These are phyloP conservation scores for Oryza meyeriana DNA, from an alignment of 176 grass and related monocot species.

Conservation along the genomic window DNA sequence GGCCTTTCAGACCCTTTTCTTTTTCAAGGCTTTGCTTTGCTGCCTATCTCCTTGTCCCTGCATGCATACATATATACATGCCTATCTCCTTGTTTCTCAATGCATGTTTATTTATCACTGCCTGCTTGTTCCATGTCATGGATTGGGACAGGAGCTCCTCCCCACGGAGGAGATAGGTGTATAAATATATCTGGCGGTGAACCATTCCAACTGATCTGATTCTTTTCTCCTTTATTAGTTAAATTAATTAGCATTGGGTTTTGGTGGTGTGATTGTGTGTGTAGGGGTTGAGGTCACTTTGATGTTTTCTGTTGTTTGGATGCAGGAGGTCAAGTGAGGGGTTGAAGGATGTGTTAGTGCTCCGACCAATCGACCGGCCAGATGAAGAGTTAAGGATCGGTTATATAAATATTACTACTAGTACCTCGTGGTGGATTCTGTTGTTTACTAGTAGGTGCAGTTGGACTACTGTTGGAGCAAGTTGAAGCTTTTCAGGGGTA, in stretches of 20 bases:
- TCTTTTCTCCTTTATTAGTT: no score
- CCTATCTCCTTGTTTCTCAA: slow-evolving; percentile 14
- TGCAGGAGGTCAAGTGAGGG: not conserved
- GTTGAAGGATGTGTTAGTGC: slow-evolving; percentile 22
- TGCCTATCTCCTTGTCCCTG: slow-evolving; percentile 22
- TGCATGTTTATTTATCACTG: slow-evolving; percentile 37
- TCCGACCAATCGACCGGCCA: slow-evolving; percentile 36
- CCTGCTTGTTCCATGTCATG: not conserved
- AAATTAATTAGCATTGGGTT: not conserved
- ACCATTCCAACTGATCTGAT: slow-evolving; percentile 41
- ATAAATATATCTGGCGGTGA: slow-evolving; percentile 20
- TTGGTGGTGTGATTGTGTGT: slow-evolving; percentile 25
- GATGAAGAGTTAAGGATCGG: slow-evolving; percentile 41
- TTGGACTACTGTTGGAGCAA: slow-evolving; percentile 40
- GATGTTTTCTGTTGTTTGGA: slow-evolving; percentile 53
- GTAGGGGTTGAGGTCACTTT: slow-evolving; percentile 39
- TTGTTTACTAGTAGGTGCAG: slow-evolving; percentile 33
- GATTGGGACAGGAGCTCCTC: not conserved
- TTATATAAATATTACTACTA: slow-evolving; percentile 15
- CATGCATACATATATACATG: not conserved
- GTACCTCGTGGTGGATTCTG: slow-evolving; percentile 34
- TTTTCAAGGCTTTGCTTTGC: slow-evolving; percentile 26
- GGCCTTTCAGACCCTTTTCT: slow-evolving; percentile 9
- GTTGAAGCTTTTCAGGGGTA: slow-evolving; percentile 26
- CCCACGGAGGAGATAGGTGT: not conserved